phyloP scores from a whole-genome alignment of 768 basidiomycete species.

The Erythrobasidium yunnanense region DNA sequence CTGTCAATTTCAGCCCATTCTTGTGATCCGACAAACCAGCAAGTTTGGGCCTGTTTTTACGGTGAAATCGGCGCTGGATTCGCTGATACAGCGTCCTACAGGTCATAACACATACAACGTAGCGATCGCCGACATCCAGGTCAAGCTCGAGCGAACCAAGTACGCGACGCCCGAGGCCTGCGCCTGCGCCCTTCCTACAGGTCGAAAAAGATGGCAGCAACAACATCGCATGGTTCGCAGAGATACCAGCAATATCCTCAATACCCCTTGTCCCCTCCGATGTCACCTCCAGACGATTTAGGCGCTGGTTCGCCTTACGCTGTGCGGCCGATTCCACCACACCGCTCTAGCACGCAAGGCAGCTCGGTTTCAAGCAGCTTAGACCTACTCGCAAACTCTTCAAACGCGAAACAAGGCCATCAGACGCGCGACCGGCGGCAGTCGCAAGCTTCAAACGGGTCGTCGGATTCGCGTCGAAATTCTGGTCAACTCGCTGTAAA shows the following conservation, averaged over 20 bases:
- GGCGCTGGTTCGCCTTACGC: not conserved
- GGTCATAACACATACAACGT: no score
- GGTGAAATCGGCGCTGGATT: no score
- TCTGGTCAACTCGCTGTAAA: not conserved
- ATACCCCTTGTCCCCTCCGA: not conserved
- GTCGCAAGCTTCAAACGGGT: not conserved
- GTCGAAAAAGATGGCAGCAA: not conserved
- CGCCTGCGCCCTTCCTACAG: no score
- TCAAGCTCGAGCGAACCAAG: no score
- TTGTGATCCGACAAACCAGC: no score
- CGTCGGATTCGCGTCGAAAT: constrained; percentile 6
- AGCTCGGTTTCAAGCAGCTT: not conserved
- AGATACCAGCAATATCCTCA: not conserved
- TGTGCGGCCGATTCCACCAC: not conserved
- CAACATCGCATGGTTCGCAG: not conserved
- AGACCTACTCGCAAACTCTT: no score
- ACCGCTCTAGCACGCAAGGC: not conserved
- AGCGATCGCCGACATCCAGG: no score
- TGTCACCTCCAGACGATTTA: not conserved
- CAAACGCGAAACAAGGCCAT: no score
- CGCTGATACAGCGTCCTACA: no score
- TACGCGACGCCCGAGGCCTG: no score
- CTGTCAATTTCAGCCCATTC: no score
- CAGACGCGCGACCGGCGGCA: not conserved
- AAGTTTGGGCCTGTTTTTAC: no score